Percentiles rank a stretch among this genome's conserved stretches.
phyloP scores from a whole-genome alignment of 352 stramenopile species.

The Phytophthora meadii region DNA sequence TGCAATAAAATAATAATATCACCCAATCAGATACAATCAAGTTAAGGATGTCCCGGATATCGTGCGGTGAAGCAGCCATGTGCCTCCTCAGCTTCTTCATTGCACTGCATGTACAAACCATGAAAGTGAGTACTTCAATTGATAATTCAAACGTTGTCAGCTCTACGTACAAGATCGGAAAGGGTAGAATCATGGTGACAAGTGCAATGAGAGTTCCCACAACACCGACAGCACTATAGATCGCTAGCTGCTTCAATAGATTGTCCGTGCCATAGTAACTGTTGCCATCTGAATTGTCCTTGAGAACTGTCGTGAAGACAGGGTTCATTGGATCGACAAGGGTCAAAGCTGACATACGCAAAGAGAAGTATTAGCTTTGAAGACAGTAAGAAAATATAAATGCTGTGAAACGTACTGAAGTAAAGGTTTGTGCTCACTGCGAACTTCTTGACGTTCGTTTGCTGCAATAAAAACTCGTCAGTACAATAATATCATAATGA shows the following conservation, averaged over 20 bases:
- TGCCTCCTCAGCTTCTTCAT: conserved; percentile 59
- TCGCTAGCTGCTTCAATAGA: conserved; percentile 66
- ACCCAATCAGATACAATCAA: conserved; percentile 20
- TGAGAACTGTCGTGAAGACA: conserved; percentile 56
- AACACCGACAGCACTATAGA: conserved; percentile 76
- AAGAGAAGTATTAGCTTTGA: conserved; percentile 3
- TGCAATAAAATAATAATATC: too few relatives aligned
- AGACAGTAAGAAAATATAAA: conserved; percentile 1
- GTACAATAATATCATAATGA: not conserved
- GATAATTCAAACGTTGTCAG: not conserved
- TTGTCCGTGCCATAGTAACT: conserved; percentile 58
- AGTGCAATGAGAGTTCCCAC: conserved; percentile 73
- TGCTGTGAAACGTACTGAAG: conserved; percentile 59
- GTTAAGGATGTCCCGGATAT: conserved; percentile 80
- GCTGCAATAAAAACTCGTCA: conserved; percentile 20
- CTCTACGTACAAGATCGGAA: conserved; percentile 60
- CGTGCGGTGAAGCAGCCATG: conserved; percentile 55
- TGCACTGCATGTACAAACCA: conserved; percentile 29
- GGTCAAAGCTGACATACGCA: conserved; percentile 52
- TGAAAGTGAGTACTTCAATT: conserved; percentile 9
- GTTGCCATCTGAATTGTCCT: conserved; percentile 51
- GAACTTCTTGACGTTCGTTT: conserved; percentile 82
- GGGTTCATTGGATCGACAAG: conserved; percentile 78
- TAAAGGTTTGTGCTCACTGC: conserved; percentile 79
- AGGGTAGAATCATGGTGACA: conserved; percentile 62